Conservation (phyloP, 2,329 filamentous ascomycete genomes). For the Helotiales sp. region DNA sequence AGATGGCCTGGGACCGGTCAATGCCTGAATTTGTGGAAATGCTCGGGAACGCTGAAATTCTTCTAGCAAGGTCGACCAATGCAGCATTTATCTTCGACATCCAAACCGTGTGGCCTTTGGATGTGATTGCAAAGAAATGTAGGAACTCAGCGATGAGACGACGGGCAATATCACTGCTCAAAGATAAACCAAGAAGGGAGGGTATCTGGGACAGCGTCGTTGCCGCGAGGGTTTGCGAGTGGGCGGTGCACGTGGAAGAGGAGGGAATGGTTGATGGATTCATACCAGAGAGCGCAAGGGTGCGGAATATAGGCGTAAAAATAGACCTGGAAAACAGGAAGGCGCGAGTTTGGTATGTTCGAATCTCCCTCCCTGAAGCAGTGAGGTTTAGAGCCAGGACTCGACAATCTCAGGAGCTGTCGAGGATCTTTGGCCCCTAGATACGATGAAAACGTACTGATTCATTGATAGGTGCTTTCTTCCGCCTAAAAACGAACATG, state of each 20-base stretch:
- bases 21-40: neutral
- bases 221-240: neutral
- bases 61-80: neutral
- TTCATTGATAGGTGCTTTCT: too few species aligned
- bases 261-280: neutral
- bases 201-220: slow-evolving; percentile 58
- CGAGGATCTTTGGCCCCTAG: too few species aligned
- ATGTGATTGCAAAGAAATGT: slow-evolving; percentile 60
- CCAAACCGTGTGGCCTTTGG: slow-evolving; percentile 23
- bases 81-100: neutral
- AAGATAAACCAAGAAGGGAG: slow-evolving; percentile 58
- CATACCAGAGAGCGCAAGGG: neutral
- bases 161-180: slow-evolving; percentile 60
- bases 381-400: too few species aligned
- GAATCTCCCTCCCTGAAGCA: neutral
- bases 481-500: neutral
- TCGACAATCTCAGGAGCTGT: too few species aligned
- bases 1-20: neutral
- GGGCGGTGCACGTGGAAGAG: slow-evolving; percentile 1
- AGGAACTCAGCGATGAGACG: slow-evolving; percentile 55
- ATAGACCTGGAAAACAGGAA: neutral
- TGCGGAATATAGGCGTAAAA: neutral
- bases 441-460: too few species aligned
- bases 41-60: neutral
- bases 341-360: slow-evolving; percentile 1